A percentile compares a stretch with the other conserved stretches of the same genome.
Conservation (phyloP, 2,329 filamentous ascomycete species). For the Conoideocrella luteorostrata region DNA sequence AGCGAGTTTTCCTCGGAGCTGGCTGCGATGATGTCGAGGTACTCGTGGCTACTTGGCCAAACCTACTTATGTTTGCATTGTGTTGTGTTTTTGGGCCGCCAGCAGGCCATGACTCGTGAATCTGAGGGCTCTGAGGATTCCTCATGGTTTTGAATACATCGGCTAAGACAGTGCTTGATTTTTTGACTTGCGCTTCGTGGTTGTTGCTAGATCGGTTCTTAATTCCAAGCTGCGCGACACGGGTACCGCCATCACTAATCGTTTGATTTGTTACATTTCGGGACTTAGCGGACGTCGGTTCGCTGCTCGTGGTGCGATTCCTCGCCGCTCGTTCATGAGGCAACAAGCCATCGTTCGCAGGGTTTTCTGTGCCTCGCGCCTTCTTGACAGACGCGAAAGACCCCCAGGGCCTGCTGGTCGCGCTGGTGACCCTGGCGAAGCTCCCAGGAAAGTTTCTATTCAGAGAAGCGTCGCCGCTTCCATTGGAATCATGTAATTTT, state of each 20-base stretch:
- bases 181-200: constrained; percentile 10
- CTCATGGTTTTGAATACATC: constrained; percentile 26
- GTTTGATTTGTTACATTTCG: background rate
- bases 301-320: background rate
- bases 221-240: background rate
- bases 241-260: background rate
- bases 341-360: constrained; percentile 20
- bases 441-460: constrained; percentile 19
- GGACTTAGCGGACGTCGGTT: background rate
- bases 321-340: constrained; percentile 32
- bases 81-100: background rate
- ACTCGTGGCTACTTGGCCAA: background rate
- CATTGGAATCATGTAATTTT: constrained; percentile 13
- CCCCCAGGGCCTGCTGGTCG: constrained; percentile 14
- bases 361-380: constrained; percentile 2
- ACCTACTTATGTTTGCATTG: background rate
- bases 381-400: constrained; percentile 12
- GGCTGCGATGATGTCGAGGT: constrained; percentile 1
- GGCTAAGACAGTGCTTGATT: constrained; percentile 24
- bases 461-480: constrained; percentile 13
- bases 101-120: constrained; percentile 21
- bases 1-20: background rate
- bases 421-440: constrained; percentile 15
- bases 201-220: background rate
- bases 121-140: constrained; percentile 18